These are phyloP conservation scores for Neurospora africana DNA, from an alignment of 495 filamentous ascomycete genomes.

Conservation along the genomic window DNA sequence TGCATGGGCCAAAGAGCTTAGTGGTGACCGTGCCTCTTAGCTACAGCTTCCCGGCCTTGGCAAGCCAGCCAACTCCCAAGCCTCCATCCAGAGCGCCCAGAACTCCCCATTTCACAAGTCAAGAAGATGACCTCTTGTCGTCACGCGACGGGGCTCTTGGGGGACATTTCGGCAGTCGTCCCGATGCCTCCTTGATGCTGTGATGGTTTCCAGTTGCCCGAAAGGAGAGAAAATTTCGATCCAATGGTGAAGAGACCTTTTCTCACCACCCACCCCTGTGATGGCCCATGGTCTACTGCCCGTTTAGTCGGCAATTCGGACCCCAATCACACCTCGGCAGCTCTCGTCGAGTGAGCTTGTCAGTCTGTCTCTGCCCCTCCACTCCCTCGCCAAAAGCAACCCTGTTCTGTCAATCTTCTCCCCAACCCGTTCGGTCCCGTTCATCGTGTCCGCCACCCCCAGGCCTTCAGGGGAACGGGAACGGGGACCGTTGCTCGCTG, in stretches of 20 bases:
- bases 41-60: slow-evolving; percentile 6
- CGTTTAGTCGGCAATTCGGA: slow-evolving; percentile 1
- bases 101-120: background rate
- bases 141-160: background rate
- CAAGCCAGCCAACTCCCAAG: background rate
- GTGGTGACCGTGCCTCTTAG: slow-evolving; percentile 2
- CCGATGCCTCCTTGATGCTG: background rate
- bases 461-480: background rate
- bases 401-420: background rate
- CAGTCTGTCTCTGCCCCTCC: background rate
- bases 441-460: background rate
- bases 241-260: background rate
- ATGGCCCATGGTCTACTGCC: background rate
- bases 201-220: background rate
- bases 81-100: background rate
- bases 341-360: background rate
- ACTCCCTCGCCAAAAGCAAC: background rate
- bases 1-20: background rate
- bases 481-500: background rate
- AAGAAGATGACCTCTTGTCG: background rate
- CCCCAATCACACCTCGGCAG: slow-evolving; percentile 12
- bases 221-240: background rate
- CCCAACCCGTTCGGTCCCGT: background rate
- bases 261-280: background rate
- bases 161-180: background rate